These are phyloP conservation scores for Gracilariopsis chorda DNA, from an alignment of 23 red algal species.

Conservation along the genomic window DNA sequence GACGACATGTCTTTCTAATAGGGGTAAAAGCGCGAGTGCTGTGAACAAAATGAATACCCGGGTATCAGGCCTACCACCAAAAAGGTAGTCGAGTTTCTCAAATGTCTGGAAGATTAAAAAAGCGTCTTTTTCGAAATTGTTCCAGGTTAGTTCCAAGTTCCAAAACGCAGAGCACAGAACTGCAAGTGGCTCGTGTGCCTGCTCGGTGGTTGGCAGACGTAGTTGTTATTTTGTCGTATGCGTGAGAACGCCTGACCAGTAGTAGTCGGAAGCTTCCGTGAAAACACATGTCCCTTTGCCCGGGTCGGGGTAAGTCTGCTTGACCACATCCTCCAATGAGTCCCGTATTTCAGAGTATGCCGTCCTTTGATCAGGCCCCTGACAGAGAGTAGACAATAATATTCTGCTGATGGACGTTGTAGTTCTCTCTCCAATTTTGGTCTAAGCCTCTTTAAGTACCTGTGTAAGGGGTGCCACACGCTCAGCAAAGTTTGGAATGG, in stretches of 20 bases:
- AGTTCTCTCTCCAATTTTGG: not conserved
- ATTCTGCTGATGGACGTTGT: not conserved
- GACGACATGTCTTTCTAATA: too few relatives aligned
- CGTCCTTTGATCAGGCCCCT: not conserved
- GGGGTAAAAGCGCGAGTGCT: too few relatives aligned
- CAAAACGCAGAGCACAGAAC: too few relatives aligned
- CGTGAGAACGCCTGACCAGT: not conserved
- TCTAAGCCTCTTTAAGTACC: not conserved
- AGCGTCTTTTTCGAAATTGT: too few relatives aligned
- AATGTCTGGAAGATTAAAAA: too few relatives aligned
- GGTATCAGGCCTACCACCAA: too few relatives aligned
- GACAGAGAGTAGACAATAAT: not conserved
- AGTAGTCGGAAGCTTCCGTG: not conserved
- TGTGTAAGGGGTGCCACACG: not conserved
- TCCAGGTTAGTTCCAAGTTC: too few relatives aligned
- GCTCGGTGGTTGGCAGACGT: too few relatives aligned
- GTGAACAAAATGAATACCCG: too few relatives aligned
- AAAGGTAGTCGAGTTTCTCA: too few relatives aligned
- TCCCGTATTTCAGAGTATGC: not conserved
- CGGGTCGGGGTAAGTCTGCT: not conserved
- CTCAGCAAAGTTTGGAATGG: not conserved
- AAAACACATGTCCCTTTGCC: not conserved
- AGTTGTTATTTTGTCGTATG: not conserved
- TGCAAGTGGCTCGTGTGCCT: too few relatives aligned
- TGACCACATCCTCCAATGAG: not conserved